phyloP scores from a whole-genome alignment of 1,139 yeast species.

The Saccharomycopsis phalli region DNA sequence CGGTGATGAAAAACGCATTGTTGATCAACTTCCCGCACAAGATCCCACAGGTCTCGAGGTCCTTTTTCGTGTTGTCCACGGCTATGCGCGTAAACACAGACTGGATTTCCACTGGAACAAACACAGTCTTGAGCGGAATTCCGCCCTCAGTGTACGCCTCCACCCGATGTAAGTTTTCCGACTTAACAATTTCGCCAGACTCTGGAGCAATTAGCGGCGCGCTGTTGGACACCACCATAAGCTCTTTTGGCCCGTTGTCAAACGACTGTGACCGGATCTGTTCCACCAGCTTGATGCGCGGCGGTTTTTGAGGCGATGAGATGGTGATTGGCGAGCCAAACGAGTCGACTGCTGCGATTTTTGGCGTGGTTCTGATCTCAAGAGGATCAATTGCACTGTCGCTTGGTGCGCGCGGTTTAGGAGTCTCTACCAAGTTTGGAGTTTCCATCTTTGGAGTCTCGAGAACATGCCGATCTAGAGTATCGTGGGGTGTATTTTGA shows the following conservation, averaged over 20 bases:
- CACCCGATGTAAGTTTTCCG: neutral
- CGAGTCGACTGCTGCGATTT: neutral
- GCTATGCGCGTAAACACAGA: conserved; percentile 37
- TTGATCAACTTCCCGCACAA: conserved; percentile 47
- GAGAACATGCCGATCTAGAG: neutral
- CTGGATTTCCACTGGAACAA: conserved; percentile 37
- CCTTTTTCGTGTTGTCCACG: conserved; percentile 34
- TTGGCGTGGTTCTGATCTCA: conserved; percentile 1
- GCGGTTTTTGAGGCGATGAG: conserved; percentile 17
- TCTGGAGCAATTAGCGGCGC: neutral
- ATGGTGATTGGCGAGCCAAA: conserved; percentile 17
- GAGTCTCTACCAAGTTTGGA: too few species aligned
- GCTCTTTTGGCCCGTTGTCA: neutral
- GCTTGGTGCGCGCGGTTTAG: neutral
- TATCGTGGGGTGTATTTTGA: too few species aligned
- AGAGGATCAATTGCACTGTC: neutral
- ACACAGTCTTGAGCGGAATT: conserved; percentile 40
- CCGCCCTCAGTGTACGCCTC: conserved; percentile 41
- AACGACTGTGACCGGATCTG: conserved; percentile 5
- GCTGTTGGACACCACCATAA: neutral
- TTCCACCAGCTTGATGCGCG: conserved; percentile 13
- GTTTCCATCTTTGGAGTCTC: conserved; percentile 1
- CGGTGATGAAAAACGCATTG: conserved; percentile 51
- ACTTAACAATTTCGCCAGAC: neutral
- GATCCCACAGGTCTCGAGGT: conserved; percentile 57